Evolutionary conservation across 192 early-diverging fungal species (phyloP).

Genomic region (Phlyctochytrium arcticum): DNA sequence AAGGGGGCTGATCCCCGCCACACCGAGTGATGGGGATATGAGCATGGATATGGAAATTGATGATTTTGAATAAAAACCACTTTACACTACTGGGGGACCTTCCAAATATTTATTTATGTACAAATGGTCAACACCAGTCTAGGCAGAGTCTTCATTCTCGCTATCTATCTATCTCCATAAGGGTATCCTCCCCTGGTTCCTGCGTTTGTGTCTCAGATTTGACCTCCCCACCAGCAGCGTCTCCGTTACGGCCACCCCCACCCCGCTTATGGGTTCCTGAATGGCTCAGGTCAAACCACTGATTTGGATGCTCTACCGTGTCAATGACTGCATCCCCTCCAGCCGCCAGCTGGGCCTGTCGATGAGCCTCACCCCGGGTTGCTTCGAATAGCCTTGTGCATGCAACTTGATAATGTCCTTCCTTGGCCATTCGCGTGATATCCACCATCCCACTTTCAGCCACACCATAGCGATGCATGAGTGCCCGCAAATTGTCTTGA

Average conservation of each 20-base stretch:
- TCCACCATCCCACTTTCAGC: conserved; percentile 59
- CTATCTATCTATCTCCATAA: neutral
- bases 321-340: conserved; percentile 44
- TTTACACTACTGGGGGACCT: neutral
- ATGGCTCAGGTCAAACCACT: conserved; percentile 74
- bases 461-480: conserved; percentile 56
- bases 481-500: conserved; percentile 54
- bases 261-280: neutral
- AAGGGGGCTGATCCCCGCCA: neutral
- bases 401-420: conserved; percentile 87
- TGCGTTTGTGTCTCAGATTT: too few species aligned
- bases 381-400: conserved; percentile 87
- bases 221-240: too few species aligned
- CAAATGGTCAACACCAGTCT: too few species aligned
- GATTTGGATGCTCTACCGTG: conserved; percentile 90
- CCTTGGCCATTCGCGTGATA: conserved; percentile 59
- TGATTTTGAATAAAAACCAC: conserved; percentile 1
- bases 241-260: neutral
- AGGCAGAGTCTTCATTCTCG: too few species aligned
- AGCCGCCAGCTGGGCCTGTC: conserved; percentile 4
- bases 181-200: neutral
- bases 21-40: conserved; percentile 10
- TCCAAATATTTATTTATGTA: neutral
- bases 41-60: conserved; percentile 21
- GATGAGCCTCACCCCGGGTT: conserved; percentile 36